These are phyloP conservation scores for Taphrina communis DNA, from an alignment of 1,139 yeast genomes.

Conservation along the genomic window DNA sequence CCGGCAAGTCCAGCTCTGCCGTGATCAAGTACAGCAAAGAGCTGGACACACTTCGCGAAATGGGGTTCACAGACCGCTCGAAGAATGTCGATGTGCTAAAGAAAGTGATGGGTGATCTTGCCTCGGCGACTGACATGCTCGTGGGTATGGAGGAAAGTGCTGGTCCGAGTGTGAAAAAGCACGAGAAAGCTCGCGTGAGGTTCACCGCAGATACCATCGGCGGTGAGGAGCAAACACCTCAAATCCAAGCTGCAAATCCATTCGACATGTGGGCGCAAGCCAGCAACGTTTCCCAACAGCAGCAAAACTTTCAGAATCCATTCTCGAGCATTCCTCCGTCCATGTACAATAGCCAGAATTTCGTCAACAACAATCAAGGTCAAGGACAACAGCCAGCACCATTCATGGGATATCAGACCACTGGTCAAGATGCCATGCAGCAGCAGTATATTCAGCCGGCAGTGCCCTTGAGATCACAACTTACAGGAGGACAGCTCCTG, in stretches of 20 bases:
- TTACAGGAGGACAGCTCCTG: slow-evolving; percentile 48
- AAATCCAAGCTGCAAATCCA: slow-evolving; percentile 50
- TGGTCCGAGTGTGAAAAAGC: slow-evolving; percentile 55
- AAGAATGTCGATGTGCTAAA: slow-evolving; percentile 28
- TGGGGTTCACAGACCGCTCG: slow-evolving; percentile 36
- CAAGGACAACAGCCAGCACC: slow-evolving; percentile 40
- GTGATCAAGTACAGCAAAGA: slow-evolving; percentile 23
- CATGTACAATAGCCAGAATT: slow-evolving; percentile 41
- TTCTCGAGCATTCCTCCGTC: slow-evolving; percentile 35
- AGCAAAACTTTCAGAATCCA: slow-evolving; percentile 44
- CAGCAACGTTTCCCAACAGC: slow-evolving; percentile 53
- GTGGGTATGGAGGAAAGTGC: slow-evolving; percentile 55
- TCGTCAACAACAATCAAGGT: slow-evolving; percentile 39
- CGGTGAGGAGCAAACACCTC: slow-evolving; percentile 59
- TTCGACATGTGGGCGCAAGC: slow-evolving; percentile 51
- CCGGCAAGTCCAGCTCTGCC: slow-evolving; percentile 24
- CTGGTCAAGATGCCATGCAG: slow-evolving; percentile 25
- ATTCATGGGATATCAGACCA: slow-evolving; percentile 30
- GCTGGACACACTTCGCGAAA: slow-evolving; percentile 10
- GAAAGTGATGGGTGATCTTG: slow-evolving; percentile 36
- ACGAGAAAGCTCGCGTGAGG: slow-evolving; percentile 58
- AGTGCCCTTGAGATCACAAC: slow-evolving; percentile 47
- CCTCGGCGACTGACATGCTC: slow-evolving; percentile 39
- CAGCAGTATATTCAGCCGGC: slow-evolving; percentile 43
- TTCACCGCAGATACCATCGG: slow-evolving; percentile 59